These are phyloP conservation scores for Gastrolobium bilobum DNA, from an alignment of 306 rosid species.

Conservation along the genomic window DNA sequence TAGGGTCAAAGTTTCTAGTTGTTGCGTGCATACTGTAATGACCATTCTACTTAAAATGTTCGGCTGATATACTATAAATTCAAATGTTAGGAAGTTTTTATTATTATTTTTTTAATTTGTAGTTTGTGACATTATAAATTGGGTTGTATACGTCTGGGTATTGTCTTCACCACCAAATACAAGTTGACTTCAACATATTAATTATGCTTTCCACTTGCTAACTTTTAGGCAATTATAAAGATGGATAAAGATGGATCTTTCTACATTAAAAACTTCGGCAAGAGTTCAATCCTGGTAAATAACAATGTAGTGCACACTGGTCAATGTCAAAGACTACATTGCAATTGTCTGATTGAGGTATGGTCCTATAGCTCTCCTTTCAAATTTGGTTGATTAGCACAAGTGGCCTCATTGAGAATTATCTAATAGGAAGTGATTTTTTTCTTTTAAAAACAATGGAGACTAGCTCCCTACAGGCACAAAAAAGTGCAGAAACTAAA, in stretches of 20 bases:
- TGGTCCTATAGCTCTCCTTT: slow-evolving; percentile 41
- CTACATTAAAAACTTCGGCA: slow-evolving; percentile 82
- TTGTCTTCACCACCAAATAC: slow-evolving; percentile 34
- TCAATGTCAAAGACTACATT: slow-evolving; percentile 68
- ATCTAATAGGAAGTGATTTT: slow-evolving; percentile 24
- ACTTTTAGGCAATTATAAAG: slow-evolving; percentile 80
- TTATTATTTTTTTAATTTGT: background rate
- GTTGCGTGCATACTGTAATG: slow-evolving; percentile 25
- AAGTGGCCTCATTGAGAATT: slow-evolving; percentile 40
- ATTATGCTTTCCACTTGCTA: slow-evolving; percentile 28
- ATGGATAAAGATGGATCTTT: slow-evolving; percentile 81
- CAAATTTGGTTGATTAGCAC: slow-evolving; percentile 27
- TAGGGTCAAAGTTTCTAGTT: slow-evolving; percentile 4
- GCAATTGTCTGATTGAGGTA: slow-evolving; percentile 92
- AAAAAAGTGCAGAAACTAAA: background rate
- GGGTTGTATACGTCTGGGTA: slow-evolving; percentile 6
- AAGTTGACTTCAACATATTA: slow-evolving; percentile 33
- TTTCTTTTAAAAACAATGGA: background rate
- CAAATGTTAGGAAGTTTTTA: background rate
- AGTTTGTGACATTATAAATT: slow-evolving; percentile 13
- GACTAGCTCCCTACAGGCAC: background rate
- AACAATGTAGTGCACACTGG: slow-evolving; percentile 76
- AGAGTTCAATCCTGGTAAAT: slow-evolving; percentile 73
- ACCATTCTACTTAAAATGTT: slow-evolving; percentile 38
- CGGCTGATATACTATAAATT: background rate